Base-by-base conservation (phyloP, 441 rosid genomes). In the Pelargonium citronellum region DNA sequence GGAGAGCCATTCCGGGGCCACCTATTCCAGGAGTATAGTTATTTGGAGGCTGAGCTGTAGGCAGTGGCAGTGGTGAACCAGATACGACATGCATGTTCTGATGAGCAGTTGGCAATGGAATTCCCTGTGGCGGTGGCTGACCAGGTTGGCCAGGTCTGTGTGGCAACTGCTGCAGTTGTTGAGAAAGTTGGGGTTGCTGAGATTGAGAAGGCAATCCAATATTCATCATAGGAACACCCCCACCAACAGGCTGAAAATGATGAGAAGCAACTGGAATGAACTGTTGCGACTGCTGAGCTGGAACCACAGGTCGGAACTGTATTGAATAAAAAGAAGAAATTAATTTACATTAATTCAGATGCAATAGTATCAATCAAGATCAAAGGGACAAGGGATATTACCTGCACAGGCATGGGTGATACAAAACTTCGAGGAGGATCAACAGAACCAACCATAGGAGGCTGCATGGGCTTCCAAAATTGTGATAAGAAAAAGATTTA, bases 331-430 rank as follows among this genome's bases (percentile, higher is more conserved):
- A 64, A 16, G 12, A 22, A 69, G 7, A 30, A 58, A 69, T 66
- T 68, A 67, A 57, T 55, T 69, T 67, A 20, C 49, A 63, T 39
- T 19, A 73, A 69, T 43, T 37, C 37, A 70, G 64, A 37, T 47
- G 30, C 68, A 27, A 30, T 57, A 53, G 47, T 47, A 19, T 15
- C 24, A 63, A 37, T 69, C 24, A 43, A 68, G 71, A 22, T 68
- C 39, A 46, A 41, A 72, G 15, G 55, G 20, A 66, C 74, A 71
- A 79, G 74, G 66, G 63, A 77, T 69, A 79, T 79, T 88, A 94
- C 99, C 79, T 87, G 96, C 78, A 78, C 78, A 70, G 89, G 80
- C 79, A 89, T 78, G 27, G 92, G 82, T 5, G 89, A 91, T 78
- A 80, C 78, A 78, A 84, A 89, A 79, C 82, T 86, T 69, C 84